Evolutionary conservation across 83 land plant genomes (phyloP).

Genomic region (Diphasiastrum complanatum): DNA sequence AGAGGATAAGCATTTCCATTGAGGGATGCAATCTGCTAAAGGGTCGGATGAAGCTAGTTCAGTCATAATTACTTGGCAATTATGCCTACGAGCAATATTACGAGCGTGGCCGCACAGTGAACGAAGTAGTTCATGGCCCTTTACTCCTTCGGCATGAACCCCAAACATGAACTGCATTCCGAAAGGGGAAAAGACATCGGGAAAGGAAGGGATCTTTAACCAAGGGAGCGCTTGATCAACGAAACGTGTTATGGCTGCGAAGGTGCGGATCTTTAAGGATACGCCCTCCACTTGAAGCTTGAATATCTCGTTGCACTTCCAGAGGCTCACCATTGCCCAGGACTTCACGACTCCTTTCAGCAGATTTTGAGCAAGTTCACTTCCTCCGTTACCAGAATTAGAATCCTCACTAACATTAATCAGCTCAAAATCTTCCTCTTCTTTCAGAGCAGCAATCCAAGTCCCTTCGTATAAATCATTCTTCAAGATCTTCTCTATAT

Average conservation of each 20-base stretch:
- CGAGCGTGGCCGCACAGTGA: constrained; percentile 48
- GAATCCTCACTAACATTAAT: background rate
- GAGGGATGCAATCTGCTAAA: constrained; percentile 33
- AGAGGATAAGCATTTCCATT: constrained; percentile 17
- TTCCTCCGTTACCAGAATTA: background rate
- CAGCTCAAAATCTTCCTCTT: constrained; percentile 11
- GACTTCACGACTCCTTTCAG: background rate
- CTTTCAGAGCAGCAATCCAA: constrained; percentile 39
- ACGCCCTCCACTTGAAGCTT: constrained; percentile 43
- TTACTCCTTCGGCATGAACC: constrained; percentile 47
- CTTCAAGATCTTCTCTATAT: constrained; percentile 55
- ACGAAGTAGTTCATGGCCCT: constrained; percentile 24
- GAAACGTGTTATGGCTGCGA: constrained; percentile 41
- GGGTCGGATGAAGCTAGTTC: constrained; percentile 56
- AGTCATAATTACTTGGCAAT: constrained; percentile 46
- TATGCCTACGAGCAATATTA: constrained; percentile 46
- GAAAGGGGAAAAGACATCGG: constrained; percentile 65
- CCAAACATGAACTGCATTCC: constrained; percentile 65
- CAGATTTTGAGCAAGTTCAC: constrained; percentile 14
- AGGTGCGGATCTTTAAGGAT: constrained; percentile 17
- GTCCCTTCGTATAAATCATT: constrained; percentile 59
- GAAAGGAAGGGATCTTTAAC: constrained; percentile 56
- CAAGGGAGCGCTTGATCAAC: constrained; percentile 51
- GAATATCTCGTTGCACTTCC: constrained; percentile 43
- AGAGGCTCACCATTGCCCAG: constrained; percentile 36